Conservation (phyloP, 1,284 basidiomycete genomes). For the Microstroma glucosiphilum region DNA sequence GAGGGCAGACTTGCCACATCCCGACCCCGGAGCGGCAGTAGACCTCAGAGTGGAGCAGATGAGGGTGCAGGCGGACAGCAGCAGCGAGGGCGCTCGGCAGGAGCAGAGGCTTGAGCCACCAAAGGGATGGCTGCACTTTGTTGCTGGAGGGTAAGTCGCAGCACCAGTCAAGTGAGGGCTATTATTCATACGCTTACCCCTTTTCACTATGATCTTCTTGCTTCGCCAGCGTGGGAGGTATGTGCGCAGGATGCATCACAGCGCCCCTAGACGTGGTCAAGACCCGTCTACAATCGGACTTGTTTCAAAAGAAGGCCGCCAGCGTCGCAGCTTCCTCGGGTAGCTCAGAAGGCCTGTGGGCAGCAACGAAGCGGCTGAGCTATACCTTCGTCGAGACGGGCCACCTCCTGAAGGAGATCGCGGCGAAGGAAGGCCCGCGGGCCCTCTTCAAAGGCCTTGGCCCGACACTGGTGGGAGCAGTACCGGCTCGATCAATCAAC, state of each 20-base stretch:
- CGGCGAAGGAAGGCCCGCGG: conserved; percentile 74
- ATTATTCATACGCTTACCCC: background rate
- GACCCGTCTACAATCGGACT: conserved; percentile 85
- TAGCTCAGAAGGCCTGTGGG: conserved; percentile 11
- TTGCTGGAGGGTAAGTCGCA: conserved; percentile 52
- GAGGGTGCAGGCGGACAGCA: background rate
- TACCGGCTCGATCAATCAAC: conserved; percentile 83
- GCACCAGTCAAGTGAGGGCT: background rate
- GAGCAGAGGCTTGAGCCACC: conserved; percentile 22
- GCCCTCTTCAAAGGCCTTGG: conserved; percentile 93
- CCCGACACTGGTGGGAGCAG: conserved; percentile 86
- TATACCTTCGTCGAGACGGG: conserved; percentile 94
- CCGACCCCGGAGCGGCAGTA: conserved; percentile 25
- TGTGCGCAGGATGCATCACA: conserved; percentile 95
- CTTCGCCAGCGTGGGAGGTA: conserved; percentile 73
- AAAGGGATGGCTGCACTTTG: conserved; percentile 53
- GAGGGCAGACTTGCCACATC: conserved; percentile 11
- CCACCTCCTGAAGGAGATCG: conserved; percentile 61
- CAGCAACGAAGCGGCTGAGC: conserved; percentile 59
- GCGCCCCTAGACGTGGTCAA: conserved; percentile 98
- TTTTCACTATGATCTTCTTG: conserved; percentile 6
- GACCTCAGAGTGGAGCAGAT: conserved; percentile 12
- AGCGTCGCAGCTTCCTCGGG: conserved; percentile 10
- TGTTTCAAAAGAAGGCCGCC: conserved; percentile 65
- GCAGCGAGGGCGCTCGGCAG: conserved; percentile 4